These are phyloP conservation scores for Chrysosporium queenslandicum DNA, from an alignment of 2,329 filamentous ascomycete genomes.

Conservation along the genomic window DNA sequence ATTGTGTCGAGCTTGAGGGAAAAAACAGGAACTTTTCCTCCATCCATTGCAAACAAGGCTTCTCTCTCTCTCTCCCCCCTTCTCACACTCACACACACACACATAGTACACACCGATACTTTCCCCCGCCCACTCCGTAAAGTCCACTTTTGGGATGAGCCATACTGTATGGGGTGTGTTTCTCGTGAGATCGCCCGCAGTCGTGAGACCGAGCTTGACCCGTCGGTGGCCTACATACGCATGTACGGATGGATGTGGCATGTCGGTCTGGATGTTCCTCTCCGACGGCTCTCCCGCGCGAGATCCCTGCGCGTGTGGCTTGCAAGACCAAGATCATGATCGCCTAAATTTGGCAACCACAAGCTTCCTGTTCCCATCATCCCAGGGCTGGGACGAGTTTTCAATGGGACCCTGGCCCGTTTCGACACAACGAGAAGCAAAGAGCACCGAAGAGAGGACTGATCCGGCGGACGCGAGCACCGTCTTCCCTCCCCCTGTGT, in stretches of 20 bases:
- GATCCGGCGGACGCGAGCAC: background rate
- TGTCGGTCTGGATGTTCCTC: no score
- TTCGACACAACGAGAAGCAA: no score
- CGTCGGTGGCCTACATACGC: background rate
- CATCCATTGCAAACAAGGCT: background rate
- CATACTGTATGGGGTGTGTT: background rate
- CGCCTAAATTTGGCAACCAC: constrained; percentile 3
- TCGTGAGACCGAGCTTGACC: background rate
- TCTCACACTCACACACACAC: background rate
- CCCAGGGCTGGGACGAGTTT: background rate
- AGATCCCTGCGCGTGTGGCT: constrained; percentile 9
- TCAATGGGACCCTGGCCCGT: background rate
- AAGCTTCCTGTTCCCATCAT: background rate
- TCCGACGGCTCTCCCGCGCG: constrained; percentile 1
- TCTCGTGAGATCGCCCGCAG: background rate
- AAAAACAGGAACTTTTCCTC: background rate
- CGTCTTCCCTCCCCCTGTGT: no score
- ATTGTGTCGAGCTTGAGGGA: background rate
- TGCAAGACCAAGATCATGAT: constrained; percentile 4
- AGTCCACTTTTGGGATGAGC: background rate
- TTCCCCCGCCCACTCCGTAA: background rate
- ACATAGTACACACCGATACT: background rate
- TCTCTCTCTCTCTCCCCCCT: background rate
- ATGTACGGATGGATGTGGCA: background rate
- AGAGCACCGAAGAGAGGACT: background rate